Evolutionary conservation across 164 flowering plant genomes (phyloP).

Genomic region (Vitis labrusca): DNA sequence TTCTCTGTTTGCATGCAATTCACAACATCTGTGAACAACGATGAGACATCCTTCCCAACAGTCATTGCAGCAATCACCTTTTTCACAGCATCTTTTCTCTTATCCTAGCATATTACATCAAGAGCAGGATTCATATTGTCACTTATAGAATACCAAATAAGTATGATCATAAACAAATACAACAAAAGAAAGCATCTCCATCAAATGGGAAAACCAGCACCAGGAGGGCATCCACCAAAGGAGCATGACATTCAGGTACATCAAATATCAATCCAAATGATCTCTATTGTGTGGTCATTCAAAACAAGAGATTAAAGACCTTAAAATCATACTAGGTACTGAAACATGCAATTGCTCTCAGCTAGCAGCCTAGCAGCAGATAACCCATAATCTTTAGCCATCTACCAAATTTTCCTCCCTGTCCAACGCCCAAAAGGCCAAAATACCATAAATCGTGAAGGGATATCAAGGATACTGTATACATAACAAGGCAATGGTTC

Average conservation of each 20-base stretch:
- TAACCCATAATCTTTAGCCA: too few relatives aligned
- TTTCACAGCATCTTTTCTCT: constrained; percentile 98
- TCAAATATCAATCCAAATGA: too few relatives aligned
- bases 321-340: not conserved
- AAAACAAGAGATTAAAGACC: too few relatives aligned
- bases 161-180: not conserved
- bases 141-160: not conserved
- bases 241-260: too few relatives aligned
- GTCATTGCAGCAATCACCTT: constrained; percentile 99
- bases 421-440: too few relatives aligned
- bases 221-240: too few relatives aligned
- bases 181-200: not conserved
- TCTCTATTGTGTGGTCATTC: too few relatives aligned
- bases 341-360: not conserved
- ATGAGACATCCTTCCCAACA: constrained; percentile 99
- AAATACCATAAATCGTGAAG: too few relatives aligned
- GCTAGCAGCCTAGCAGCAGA: not conserved
- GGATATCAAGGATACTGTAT: too few relatives aligned
- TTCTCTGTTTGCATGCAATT: constrained; percentile 99
- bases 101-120: constrained; percentile 61
- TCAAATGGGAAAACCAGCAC: too few relatives aligned
- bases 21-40: constrained; percentile 94
- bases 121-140: not conserved
- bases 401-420: too few relatives aligned
- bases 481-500: too few relatives aligned